These are phyloP conservation scores for Aureobasidium vineae DNA, from an alignment of 2,329 filamentous ascomycete genomes.

Conservation along the genomic window DNA sequence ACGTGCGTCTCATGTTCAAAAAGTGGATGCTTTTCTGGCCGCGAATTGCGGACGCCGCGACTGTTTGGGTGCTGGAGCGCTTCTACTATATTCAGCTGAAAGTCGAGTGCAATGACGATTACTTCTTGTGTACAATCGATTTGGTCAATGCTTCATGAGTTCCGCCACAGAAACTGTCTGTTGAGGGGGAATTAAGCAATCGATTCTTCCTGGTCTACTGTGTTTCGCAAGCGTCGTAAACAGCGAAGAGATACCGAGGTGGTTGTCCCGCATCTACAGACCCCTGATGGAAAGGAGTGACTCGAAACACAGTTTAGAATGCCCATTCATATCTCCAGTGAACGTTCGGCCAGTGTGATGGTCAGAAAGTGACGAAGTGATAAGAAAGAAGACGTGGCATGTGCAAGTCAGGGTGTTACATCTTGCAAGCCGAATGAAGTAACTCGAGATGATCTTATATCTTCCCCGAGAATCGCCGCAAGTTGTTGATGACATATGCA, in stretches of 20 bases:
- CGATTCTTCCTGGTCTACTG: not conserved
- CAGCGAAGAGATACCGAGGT: not conserved
- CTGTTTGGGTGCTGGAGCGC: not conserved
- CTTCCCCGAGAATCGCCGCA: constrained; percentile 15
- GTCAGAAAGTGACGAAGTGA: not conserved
- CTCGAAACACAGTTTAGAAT: not conserved
- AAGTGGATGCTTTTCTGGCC: not conserved
- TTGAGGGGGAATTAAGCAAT: too few species aligned
- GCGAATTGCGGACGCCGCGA: not conserved
- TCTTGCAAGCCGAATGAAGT: not conserved
- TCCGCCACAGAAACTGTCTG: not conserved
- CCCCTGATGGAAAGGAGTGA: not conserved
- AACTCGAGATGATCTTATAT: constrained; percentile 14
- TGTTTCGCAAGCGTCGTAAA: not conserved
- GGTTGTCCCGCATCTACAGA: not conserved
- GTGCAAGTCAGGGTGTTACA: not conserved
- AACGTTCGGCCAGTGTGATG: not conserved
- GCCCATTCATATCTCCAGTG: too few species aligned
- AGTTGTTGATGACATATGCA: constrained; percentile 27
- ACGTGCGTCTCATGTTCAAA: not conserved
- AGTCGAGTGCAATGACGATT: not conserved
- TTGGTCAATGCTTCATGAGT: not conserved
- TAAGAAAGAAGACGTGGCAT: not conserved
- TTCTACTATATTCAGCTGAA: too few species aligned
- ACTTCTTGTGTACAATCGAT: not conserved